These are phyloP conservation scores for Trichophyton schoenleinii DNA, from an alignment of 2,329 filamentous ascomycete genomes.

Conservation along the genomic window DNA sequence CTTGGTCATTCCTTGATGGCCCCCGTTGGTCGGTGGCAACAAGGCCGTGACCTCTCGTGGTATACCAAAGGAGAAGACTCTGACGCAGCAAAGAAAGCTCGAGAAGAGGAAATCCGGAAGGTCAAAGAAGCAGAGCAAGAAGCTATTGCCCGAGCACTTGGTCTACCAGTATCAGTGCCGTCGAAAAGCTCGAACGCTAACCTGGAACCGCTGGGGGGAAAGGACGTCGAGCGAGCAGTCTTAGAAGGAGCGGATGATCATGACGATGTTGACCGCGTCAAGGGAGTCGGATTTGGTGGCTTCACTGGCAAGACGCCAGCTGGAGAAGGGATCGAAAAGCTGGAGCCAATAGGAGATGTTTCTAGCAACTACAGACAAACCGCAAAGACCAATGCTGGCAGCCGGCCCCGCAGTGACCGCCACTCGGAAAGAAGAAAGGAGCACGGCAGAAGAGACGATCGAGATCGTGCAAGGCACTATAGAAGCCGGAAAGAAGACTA, in stretches of 20 bases:
- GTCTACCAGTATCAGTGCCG: slow-evolving; percentile 55
- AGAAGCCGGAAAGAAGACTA: slow-evolving; percentile 24
- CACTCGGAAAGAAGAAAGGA: slow-evolving; percentile 33
- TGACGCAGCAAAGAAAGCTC: slow-evolving; percentile 41
- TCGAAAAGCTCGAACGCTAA: slow-evolving; percentile 52
- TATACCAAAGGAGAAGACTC: slow-evolving; percentile 47
- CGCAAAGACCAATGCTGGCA: not conserved
- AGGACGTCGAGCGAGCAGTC: slow-evolving; percentile 44
- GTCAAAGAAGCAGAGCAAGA: slow-evolving; percentile 91
- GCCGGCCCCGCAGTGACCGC: slow-evolving; percentile 3
- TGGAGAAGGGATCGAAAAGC: slow-evolving; percentile 14
- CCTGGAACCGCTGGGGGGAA: slow-evolving; percentile 49
- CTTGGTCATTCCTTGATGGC: slow-evolving; percentile 87
- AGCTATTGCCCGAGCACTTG: slow-evolving; percentile 70
- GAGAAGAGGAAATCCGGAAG: slow-evolving; percentile 63
- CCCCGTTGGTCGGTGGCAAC: slow-evolving; percentile 83
- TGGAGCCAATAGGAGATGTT: slow-evolving; percentile 18
- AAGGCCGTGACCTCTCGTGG: slow-evolving; percentile 57
- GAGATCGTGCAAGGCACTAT: slow-evolving; percentile 17
- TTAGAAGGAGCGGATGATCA: slow-evolving; percentile 26
- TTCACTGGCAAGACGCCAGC: slow-evolving; percentile 19
- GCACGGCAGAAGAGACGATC: slow-evolving; percentile 26
- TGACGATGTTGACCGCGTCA: slow-evolving; percentile 17
- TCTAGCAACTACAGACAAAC: slow-evolving; percentile 7
- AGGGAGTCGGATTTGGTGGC: slow-evolving; percentile 25